Base-by-base conservation (phyloP, 306 rosid genomes). In the Leucaena leucocephala region DNA sequence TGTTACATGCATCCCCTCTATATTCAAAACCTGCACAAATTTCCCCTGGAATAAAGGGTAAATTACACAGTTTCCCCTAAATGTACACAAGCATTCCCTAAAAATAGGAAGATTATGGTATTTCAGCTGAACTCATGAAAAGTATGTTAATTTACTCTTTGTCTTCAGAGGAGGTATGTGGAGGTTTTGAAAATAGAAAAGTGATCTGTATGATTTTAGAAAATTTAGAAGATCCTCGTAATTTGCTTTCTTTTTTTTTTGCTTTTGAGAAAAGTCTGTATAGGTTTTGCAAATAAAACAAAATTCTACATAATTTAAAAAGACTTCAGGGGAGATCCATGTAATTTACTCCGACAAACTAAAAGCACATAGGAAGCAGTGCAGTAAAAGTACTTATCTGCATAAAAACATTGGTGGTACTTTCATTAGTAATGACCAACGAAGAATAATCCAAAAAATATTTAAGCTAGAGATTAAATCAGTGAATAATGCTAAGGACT, bases 391-490 rank as follows among this genome's bases (percentile, higher is more conserved):
- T 42, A 49, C 50, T 38, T 44, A 17, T 69, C 73, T 68, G 67
- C 81, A 38, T 35, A 59, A 59, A 58, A 68, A 50, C 22, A 76
- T 66, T 62, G 69, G 76, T n/a, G 22, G 58, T 44, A 68, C 27
- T 75, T 27, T 34, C 15, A 15, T 7, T 8, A 36, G 45, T 8
- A 15, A 80, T 52, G 69, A 74, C 38, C 35, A 50, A n/a, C 8
- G 12, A 48, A 8, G 55, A 70, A 40, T 16, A 62, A 3, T 27
- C 21, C 12, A 16, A 52, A 75, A 58, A 67, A 55, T 0, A 8
- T 36, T 36, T 3, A 75, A 67, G 42, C 80, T 4, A 75, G 65
- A 81, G 68, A 70, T 19, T 48, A 44, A 75, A 46, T 46, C 57
- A 58, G 62, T 16, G 43, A 0, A 46, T 12, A 68, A 45, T 6